phyloP scores from a whole-genome alignment of 495 filamentous ascomycete species.

The Talaromyces liani region DNA sequence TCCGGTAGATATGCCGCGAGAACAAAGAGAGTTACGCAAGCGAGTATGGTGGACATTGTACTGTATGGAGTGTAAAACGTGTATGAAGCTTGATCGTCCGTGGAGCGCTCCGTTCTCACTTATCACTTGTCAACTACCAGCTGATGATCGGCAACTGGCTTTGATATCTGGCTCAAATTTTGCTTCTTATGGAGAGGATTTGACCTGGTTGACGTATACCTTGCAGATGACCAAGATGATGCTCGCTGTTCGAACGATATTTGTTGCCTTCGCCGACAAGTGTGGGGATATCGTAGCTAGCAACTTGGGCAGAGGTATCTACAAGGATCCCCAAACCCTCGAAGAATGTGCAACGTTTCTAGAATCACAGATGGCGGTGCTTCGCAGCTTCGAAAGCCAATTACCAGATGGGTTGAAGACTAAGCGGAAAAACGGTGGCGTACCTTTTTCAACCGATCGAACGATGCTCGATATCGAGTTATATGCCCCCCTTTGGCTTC shows the following conservation, averaged over 20 bases:
- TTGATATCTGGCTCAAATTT: slow-evolving; percentile 29
- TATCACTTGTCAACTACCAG: slow-evolving; percentile 30
- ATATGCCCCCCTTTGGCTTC: slow-evolving; percentile 25
- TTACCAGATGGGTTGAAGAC: slow-evolving; percentile 30
- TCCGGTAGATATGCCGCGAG: slow-evolving; percentile 21
- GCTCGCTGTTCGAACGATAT: slow-evolving; percentile 25
- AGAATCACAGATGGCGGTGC: slow-evolving; percentile 13
- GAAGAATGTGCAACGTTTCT: slow-evolving; percentile 26
- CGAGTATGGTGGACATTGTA: slow-evolving; percentile 49
- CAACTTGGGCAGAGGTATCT: neutral
- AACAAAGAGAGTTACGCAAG: slow-evolving; percentile 33
- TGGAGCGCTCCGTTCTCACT: slow-evolving; percentile 22
- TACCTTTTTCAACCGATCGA: slow-evolving; percentile 30
- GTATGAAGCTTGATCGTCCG: slow-evolving; percentile 47
- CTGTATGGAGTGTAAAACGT: slow-evolving; percentile 37
- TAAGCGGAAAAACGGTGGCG: slow-evolving; percentile 18
- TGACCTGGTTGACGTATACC: slow-evolving; percentile 34
- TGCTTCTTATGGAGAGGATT: slow-evolving; percentile 25
- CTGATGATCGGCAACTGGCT: slow-evolving; percentile 26
- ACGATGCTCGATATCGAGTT: slow-evolving; percentile 26
- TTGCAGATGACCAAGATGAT: slow-evolving; percentile 32
- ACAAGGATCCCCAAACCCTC: slow-evolving; percentile 8
- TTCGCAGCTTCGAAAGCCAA: slow-evolving; percentile 26
- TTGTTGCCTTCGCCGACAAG: slow-evolving; percentile 26
- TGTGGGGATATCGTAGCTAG: neutral